These are phyloP conservation scores for Monilinia vaccinii-corymbosi DNA, from an alignment of 2,329 filamentous ascomycete species.

Conservation along the genomic window DNA sequence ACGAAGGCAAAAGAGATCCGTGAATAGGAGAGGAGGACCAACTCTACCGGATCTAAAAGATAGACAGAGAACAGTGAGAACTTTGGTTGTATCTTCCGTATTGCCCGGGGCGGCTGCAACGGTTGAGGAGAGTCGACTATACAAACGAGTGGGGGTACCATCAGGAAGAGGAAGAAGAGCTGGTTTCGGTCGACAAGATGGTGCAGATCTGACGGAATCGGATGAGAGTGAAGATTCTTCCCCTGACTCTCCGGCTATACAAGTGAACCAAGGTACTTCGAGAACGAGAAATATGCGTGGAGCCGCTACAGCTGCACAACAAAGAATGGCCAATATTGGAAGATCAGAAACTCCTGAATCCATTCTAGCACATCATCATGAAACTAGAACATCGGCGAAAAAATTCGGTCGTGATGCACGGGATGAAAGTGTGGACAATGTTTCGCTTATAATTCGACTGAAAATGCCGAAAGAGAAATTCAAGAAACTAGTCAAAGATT, in stretches of 20 bases:
- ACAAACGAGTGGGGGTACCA: slow-evolving; percentile 61
- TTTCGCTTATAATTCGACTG: slow-evolving; percentile 60
- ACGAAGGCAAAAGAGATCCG: slow-evolving; percentile 85
- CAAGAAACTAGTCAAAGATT: slow-evolving; percentile 52
- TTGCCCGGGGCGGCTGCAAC: slow-evolving; percentile 75
- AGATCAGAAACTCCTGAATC: slow-evolving; percentile 87
- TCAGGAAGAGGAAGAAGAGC: slow-evolving; percentile 47
- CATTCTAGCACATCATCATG: slow-evolving; percentile 57
- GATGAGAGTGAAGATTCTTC: slow-evolving; percentile 85
- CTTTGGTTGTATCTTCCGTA: slow-evolving; percentile 83
- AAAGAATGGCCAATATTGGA: slow-evolving; percentile 72
- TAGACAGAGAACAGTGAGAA: slow-evolving; percentile 84
- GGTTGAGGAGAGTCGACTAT: slow-evolving; percentile 78
- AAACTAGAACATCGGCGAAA: slow-evolving; percentile 58
- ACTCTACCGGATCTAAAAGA: slow-evolving; percentile 95
- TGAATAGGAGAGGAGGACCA: slow-evolving; percentile 86
- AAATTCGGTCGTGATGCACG: slow-evolving; percentile 54
- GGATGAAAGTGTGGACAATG: slow-evolving; percentile 68
- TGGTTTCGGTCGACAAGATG: slow-evolving; percentile 35
- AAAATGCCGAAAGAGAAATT: slow-evolving; percentile 65
- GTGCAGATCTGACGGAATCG: slow-evolving; percentile 66
- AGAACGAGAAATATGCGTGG: slow-evolving; percentile 83
- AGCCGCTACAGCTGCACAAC: slow-evolving; percentile 77
- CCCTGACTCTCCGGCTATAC: slow-evolving; percentile 74
- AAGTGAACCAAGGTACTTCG: slow-evolving; percentile 63